Conservation (phyloP, 176 grass and related monocot species). For the Pontederia paniculata region DNA sequence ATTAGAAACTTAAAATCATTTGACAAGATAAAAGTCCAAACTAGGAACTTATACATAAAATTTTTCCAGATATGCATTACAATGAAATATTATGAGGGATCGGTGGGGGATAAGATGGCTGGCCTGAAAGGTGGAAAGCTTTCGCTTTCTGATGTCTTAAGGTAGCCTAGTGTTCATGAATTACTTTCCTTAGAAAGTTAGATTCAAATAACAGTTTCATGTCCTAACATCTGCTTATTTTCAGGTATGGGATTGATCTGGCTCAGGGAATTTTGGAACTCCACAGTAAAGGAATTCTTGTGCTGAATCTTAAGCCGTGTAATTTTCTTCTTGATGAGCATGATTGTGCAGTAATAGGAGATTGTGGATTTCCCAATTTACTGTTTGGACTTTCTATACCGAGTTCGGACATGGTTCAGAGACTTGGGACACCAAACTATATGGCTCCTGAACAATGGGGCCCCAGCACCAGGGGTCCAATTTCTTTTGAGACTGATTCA, state of each 20-base stretch:
- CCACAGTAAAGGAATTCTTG: conserved; percentile 58
- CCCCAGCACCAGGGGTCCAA: conserved; percentile 58
- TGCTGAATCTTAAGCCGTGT: conserved; percentile 75
- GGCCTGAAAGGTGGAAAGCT: conserved; percentile 73
- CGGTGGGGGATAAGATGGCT: conserved; percentile 82
- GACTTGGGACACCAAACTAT: conserved; percentile 89
- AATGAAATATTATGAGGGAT: conserved; percentile 98
- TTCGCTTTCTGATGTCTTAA: conserved; percentile 73
- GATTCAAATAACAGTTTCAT: neutral
- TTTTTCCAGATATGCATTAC: conserved; percentile 71
- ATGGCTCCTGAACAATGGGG: conserved; percentile 98
- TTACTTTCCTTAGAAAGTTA: no score
- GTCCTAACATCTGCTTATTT: conserved; percentile 9
- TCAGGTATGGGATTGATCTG: conserved; percentile 71
- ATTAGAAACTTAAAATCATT: neutral
- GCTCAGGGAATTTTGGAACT: conserved; percentile 66
- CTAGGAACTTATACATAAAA: neutral
- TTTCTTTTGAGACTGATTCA: conserved; percentile 77
- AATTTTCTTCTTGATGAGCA: conserved; percentile 71
- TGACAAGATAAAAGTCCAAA: conserved; percentile 1
- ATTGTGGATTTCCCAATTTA: conserved; percentile 78
- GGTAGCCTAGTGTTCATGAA: conserved; percentile 20
- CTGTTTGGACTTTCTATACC: conserved; percentile 63
- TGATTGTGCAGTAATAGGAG: conserved; percentile 53
- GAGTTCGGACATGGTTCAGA: conserved; percentile 53